Percentiles rank a stretch among this genome's conserved stretches.
These are phyloP conservation scores for Botrytis paeoniae DNA, from an alignment of 2,329 filamentous ascomycete species.

Conservation along the genomic window DNA sequence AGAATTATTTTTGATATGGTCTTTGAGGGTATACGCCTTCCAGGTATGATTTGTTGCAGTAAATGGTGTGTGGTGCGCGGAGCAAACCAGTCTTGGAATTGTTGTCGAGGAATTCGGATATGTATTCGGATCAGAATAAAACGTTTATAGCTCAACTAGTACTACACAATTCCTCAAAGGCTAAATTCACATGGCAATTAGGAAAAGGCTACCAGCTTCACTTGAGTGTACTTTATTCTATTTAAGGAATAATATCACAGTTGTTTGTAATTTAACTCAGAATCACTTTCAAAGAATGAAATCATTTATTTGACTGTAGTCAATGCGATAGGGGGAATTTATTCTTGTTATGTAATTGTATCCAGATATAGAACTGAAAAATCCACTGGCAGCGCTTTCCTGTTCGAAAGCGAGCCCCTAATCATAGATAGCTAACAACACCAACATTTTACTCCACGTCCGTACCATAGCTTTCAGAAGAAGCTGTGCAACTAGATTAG, in stretches of 20 bases:
- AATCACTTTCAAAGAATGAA: not conserved
- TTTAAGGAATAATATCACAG: too few species aligned
- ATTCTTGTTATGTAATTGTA: not conserved
- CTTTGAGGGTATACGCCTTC: not conserved
- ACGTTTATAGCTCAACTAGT: too few species aligned
- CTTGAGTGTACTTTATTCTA: not conserved
- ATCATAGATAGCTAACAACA: not conserved
- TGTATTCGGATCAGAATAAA: not conserved
- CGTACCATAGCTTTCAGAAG: not conserved
- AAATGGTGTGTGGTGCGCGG: not conserved
- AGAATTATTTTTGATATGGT: accelerated
- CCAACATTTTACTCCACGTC: not conserved
- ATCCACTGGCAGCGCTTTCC: not conserved
- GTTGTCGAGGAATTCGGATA: not conserved
- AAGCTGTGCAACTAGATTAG: not conserved
- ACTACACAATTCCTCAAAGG: too few species aligned
- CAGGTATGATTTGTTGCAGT: not conserved
- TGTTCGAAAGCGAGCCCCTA: too few species aligned
- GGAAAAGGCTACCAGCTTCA: not conserved
- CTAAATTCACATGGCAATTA: too few species aligned
- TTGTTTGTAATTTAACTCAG: too few species aligned
- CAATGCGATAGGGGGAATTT: accelerated
- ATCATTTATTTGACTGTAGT: not conserved
- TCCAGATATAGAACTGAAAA: not conserved
- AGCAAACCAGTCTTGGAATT: not conserved